Evolutionary conservation across 78 protist species (phyloP).

Genomic region (Dictyostelium capitatum): DNA sequence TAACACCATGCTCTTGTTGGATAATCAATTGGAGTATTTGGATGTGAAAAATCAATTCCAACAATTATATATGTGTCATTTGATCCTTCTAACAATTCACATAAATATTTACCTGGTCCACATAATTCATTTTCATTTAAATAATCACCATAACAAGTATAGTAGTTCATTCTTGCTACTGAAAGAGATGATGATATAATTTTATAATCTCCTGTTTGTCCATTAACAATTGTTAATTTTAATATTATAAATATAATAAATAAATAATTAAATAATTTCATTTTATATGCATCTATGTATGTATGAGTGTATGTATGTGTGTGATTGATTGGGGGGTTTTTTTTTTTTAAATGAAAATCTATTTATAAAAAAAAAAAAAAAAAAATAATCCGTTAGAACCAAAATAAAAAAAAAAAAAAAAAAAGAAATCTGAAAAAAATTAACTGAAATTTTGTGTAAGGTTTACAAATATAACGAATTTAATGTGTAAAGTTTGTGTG

Average conservation of each 20-base stretch:
- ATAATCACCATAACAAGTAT: background rate
- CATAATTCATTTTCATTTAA: background rate
- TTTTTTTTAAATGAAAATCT: too few species aligned
- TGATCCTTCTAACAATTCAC: background rate
- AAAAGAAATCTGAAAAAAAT: background rate
- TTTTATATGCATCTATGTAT: too few species aligned
- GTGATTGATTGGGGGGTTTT: too few species aligned
- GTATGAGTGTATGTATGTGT: too few species aligned
- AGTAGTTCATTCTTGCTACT: background rate
- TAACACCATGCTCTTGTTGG: background rate
- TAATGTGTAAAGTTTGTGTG: background rate
- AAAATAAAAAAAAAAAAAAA: background rate
- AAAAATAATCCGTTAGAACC: background rate
- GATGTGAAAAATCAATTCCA: constrained; percentile 5
- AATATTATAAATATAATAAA: too few species aligned
- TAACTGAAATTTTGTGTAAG: background rate
- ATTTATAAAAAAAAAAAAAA: too few species aligned
- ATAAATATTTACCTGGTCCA: background rate
- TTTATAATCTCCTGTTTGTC: too few species aligned
- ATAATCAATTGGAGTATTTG: background rate
- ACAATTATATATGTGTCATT: background rate
- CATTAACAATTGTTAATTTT: too few species aligned
- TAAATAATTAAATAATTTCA: too few species aligned
- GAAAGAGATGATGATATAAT: too few species aligned
- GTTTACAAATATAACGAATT: background rate